Evolutionary conservation across 148 eudicot genomes (phyloP).

Genomic region (Drosera capensis): DNA sequence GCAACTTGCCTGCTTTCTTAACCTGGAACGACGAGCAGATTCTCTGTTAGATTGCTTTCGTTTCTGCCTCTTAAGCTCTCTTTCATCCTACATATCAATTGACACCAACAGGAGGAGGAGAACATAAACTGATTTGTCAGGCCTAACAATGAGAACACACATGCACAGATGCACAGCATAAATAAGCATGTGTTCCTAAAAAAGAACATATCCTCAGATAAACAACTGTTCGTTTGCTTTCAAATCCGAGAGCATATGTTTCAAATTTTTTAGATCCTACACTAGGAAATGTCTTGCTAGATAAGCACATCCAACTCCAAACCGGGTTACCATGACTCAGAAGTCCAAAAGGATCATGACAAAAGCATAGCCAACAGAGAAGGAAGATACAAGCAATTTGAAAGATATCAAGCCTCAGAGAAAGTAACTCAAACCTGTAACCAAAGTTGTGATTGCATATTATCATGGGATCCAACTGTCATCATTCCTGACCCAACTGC

Average conservation of each 20-base stretch:
- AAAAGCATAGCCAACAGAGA: not conserved
- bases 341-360: too few relatives aligned
- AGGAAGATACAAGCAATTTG: not conserved
- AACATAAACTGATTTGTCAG: too few relatives aligned
- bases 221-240: too few relatives aligned
- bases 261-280: too few relatives aligned
- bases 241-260: too few relatives aligned
- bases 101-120: not conserved
- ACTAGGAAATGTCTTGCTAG: too few relatives aligned
- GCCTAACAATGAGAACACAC: too few relatives aligned
- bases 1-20: slow-evolving; percentile 76
- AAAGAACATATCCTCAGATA: too few relatives aligned
- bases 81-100: slow-evolving; percentile 93
- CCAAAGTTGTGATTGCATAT: slow-evolving; percentile 74
- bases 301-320: too few relatives aligned
- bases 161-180: too few relatives aligned
- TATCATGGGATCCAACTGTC: slow-evolving; percentile 67
- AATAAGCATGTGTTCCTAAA: too few relatives aligned
- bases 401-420: not conserved
- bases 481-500: slow-evolving; percentile 62
- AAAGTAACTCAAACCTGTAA: slow-evolving; percentile 45
- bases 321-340: too few relatives aligned
- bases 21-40: slow-evolving; percentile 91
- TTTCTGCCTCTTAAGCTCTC: slow-evolving; percentile 89
- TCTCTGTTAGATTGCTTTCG: slow-evolving; percentile 97